A percentile compares a stretch with the other conserved stretches of the same genome.
Conservation (phyloP, 139 green algal genomes). For the Chlorella sp. region DNA sequence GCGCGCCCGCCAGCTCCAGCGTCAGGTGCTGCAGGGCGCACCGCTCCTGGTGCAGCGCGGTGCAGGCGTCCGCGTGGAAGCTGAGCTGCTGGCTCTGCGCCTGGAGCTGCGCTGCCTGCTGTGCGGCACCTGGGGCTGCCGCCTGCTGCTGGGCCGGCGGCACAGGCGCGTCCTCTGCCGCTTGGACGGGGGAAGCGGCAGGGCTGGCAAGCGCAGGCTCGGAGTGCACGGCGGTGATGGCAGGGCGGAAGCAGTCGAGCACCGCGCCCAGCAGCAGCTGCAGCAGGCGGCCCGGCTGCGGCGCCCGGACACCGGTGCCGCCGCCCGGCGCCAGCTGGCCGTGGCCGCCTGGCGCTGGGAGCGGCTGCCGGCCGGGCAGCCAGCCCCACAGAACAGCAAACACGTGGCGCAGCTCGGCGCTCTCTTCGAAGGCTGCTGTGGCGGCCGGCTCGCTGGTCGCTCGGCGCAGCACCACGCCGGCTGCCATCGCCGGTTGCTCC, state of each 20-base stretch:
- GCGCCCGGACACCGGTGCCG: neutral
- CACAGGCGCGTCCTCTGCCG: neutral
- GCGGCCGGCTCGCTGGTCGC: too few relatives aligned
- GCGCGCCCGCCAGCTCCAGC: neutral
- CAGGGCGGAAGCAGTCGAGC: slow-evolving; percentile 10
- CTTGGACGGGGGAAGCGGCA: neutral
- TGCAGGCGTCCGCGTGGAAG: neutral
- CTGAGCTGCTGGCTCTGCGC: too few relatives aligned
- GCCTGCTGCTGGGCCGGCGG: neutral
- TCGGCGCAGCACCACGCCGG: neutral
- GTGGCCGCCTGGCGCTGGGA: neutral
- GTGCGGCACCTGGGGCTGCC: neutral
- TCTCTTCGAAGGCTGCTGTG: neutral
- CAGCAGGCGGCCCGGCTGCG: slow-evolving; percentile 18
- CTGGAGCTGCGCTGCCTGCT: neutral
- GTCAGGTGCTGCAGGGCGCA: slow-evolving; percentile 31
- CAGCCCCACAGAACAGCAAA: slow-evolving; percentile 35
- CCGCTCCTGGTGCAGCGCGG: neutral
- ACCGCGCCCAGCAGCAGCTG: neutral
- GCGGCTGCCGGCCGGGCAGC: slow-evolving; percentile 18
- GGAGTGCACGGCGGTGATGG: neutral
- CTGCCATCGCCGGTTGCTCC: neutral
- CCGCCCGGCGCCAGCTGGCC: neutral
- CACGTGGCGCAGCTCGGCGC: slow-evolving; percentile 25
- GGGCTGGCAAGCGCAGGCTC: neutral